Evolutionary conservation across 352 stramenopile species (phyloP), one percentile per base, ranked within the genome.

Genomic region (Phytophthora pisi): DNA sequence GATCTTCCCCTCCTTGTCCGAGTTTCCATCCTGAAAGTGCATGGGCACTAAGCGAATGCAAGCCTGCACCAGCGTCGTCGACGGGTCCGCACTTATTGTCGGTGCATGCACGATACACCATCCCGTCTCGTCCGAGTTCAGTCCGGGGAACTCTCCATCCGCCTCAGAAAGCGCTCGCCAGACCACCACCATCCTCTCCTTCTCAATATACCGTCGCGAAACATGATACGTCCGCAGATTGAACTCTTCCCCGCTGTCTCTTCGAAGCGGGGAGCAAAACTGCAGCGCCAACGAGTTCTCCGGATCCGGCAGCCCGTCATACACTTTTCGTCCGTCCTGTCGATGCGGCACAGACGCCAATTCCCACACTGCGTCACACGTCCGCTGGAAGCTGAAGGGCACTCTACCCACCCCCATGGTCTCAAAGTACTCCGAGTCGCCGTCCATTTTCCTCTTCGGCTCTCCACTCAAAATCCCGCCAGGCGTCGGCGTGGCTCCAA

Each of bases 111-210:
- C 38, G 8, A 75, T 59, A 28, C 45, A 45, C 80, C 80, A 89
- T 10, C 80, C 80, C 0, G 78, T 89, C 28, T 89, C 78, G 49
- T 86, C 78, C 57, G 74, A 85, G 54, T 77, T 79, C 66, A 84
- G 55, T 1, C 66, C 73, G 24, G 74, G 72, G 18, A 77, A 68
- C 18, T 61, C 55, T 3, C 70, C 56, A 23, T 78, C 74, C 5
- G 69, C 70, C 30, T 86, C 70, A 3, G 57, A 75, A 18, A 81
- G 61, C 4, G 49, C 64, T 30, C 76, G 73, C 81, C 81, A 89
- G 11, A 87, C 76, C 4, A 87, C 18, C 50, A 86, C 81, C 68
- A 82, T 69, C 2, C 81, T 74, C 13, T 77, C 51, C 1, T 52
- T 50, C 31, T 87, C 77, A 5, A 75, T 47, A 42, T 84, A 89